Evolutionary conservation across 78 protist species (phyloP), one percentile per base, ranked within the genome.

Genomic region (Parvularia atlantis): DNA sequence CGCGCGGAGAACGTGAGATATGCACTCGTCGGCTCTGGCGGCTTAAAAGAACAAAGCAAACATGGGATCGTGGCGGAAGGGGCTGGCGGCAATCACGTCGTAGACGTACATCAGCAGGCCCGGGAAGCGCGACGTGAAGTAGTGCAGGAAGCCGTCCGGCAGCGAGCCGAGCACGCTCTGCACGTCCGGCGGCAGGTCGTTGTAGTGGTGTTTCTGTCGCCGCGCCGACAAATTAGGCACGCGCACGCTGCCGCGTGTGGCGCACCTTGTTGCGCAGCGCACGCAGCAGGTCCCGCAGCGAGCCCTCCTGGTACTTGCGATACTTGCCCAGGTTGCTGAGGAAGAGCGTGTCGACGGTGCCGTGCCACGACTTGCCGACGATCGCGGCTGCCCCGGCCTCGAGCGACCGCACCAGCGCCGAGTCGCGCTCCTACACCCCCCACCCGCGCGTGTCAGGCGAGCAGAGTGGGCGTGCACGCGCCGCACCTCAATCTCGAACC

Each of bases 221-320:
- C n/a, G n/a, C n/a, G n/a, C 22, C 58, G 58, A 24, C 24, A 24
- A 22, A 53, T 53, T 24, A 53, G 24, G 22, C 58, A 53, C 22
- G 22, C 24, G 22, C 24, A 26, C 31, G 58, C 31, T 76, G 74
- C 20, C 76, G 44, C n/a, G n/a, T n/a, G n/a, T n/a, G n/a, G n/a
- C n/a, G n/a, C 48, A 59, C 71, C 64, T 87, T 87, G 80, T 87
- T 87, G 36, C 92, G 65, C 33, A 87, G 41, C 22, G 80, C 87
- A 28, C 92, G 59, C 19, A 87, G 58, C 11, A 87, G 75, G 65
- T 87, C 88, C 24, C 85, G 60, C 16, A 71, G 40, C 46, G 73
- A 53, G 43, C 33, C 54, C 14, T 36, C 39, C 71, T 78, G 60
- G 69, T 87, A 87, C 57, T 84, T 79, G 50, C 92, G 71, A 65